Conservation (phyloP, 768 basidiomycete genomes). For the Trametes cinnabarina region DNA sequence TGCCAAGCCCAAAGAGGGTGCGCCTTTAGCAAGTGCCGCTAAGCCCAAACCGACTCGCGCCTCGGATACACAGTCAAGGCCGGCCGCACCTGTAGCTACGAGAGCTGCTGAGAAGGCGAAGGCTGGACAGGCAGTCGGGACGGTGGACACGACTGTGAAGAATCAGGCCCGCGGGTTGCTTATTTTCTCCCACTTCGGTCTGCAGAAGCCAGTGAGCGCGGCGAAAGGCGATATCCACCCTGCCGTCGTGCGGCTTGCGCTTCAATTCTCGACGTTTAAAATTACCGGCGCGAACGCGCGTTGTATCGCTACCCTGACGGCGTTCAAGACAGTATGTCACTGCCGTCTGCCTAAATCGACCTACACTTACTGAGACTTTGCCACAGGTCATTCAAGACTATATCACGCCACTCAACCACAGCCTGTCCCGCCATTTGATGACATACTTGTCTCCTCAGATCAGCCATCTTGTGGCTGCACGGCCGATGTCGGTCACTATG, state of each 20-base stretch:
- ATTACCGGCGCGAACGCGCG: constrained; percentile 94
- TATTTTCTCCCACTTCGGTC: constrained; percentile 85
- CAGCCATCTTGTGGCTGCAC: constrained; percentile 79
- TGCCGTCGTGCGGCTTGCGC: constrained; percentile 77
- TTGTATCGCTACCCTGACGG: constrained; percentile 87
- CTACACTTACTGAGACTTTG: constrained; percentile 5
- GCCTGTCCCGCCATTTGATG: constrained; percentile 87
- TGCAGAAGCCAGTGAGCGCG: constrained; percentile 54
- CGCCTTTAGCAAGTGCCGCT: constrained; percentile 20
- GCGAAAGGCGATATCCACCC: constrained; percentile 91
- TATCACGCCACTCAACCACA: constrained; percentile 79
- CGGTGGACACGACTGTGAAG: constrained; percentile 35
- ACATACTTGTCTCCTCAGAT: constrained; percentile 93
- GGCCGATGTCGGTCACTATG: constrained; percentile 92
- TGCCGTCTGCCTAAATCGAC: not conserved
- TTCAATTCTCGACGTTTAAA: constrained; percentile 89
- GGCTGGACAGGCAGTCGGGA: constrained; percentile 9
- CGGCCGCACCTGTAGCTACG: constrained; percentile 6
- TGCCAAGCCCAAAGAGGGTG: constrained; percentile 22
- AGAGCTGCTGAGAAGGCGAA: constrained; percentile 22
- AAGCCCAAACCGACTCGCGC: constrained; percentile 19
- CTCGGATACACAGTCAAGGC: constrained; percentile 18
- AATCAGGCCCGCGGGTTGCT: constrained; percentile 60
- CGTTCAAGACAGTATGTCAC: constrained; percentile 81
- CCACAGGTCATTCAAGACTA: constrained; percentile 87